Percentiles rank a stretch among this genome's conserved stretches.
Conservation (phyloP, 148 eudicot species). For the Camellia japonica region DNA sequence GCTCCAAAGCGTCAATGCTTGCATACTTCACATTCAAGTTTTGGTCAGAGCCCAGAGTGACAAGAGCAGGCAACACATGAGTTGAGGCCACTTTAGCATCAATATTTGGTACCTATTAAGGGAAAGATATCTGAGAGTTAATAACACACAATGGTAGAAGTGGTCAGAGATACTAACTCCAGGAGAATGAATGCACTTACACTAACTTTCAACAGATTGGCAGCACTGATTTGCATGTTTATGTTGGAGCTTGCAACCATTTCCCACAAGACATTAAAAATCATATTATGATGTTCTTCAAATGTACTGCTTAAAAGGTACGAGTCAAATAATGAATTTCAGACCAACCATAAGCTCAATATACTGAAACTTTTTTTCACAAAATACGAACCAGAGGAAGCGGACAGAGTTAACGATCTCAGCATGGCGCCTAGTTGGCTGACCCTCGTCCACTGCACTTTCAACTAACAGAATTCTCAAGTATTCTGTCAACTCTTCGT, state of each 20-base stretch:
- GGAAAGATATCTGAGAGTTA: neutral
- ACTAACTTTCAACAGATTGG: slow-evolving; percentile 78
- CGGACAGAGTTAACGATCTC: slow-evolving; percentile 75
- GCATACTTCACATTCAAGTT: slow-evolving; percentile 83
- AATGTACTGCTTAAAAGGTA: slow-evolving; percentile 53
- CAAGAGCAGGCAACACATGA: slow-evolving; percentile 92
- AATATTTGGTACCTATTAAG: slow-evolving; percentile 73
- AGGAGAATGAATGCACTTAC: slow-evolving; percentile 38
- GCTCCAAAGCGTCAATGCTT: slow-evolving; percentile 97
- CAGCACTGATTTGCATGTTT: slow-evolving; percentile 76
- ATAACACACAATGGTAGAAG: neutral
- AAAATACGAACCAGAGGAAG: slow-evolving; percentile 67
- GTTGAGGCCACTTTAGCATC: slow-evolving; percentile 85
- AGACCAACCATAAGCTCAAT: slow-evolving; percentile 9
- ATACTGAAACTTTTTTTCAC: neutral
- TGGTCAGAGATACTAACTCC: neutral
- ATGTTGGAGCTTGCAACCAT: slow-evolving; percentile 85
- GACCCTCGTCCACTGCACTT: slow-evolving; percentile 38
- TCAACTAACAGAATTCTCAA: slow-evolving; percentile 61
- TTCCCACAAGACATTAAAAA: slow-evolving; percentile 62
- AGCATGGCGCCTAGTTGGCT: slow-evolving; percentile 32
- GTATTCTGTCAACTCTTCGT: slow-evolving; percentile 61
- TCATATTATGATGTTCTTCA: slow-evolving; percentile 69
- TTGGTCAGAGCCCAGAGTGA: slow-evolving; percentile 95
- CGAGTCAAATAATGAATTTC: slow-evolving; percentile 14